Evolutionary conservation across 1,284 basidiomycete genomes (phyloP).

Genomic region (Rhodotorula sp.): DNA sequence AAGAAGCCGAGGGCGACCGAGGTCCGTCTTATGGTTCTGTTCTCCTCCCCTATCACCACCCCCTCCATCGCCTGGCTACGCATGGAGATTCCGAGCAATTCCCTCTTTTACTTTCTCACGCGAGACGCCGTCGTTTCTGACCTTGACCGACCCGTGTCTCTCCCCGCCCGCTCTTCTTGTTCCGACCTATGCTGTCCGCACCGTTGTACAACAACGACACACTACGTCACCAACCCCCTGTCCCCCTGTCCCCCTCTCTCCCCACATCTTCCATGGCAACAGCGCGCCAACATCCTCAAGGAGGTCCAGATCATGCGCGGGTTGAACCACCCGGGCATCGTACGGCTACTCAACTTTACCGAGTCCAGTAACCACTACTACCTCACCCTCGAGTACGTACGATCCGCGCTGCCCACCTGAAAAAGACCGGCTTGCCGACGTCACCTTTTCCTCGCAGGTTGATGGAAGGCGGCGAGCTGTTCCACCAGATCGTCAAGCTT

Average conservation of each 20-base stretch:
- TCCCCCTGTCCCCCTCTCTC: slow-evolving; percentile 14
- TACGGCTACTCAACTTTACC: slow-evolving; percentile 83
- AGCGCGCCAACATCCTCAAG: slow-evolving; percentile 98
- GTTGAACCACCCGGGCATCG: slow-evolving; percentile 81
- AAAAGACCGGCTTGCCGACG: not conserved
- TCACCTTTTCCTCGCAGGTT: slow-evolving; percentile 55
- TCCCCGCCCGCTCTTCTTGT: slow-evolving; percentile 6
- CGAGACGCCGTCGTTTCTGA: slow-evolving; percentile 4
- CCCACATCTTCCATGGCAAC: slow-evolving; percentile 42
- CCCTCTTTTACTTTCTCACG: not conserved
- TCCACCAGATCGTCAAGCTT: slow-evolving; percentile 99
- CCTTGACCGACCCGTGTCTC: slow-evolving; percentile 10
- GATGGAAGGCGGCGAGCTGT: slow-evolving; percentile 96
- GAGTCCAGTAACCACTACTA: slow-evolving; percentile 95
- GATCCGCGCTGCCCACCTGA: too few species aligned
- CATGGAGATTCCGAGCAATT: not conserved
- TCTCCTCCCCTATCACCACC: not conserved
- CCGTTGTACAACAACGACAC: not conserved
- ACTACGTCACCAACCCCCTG: slow-evolving; percentile 15
- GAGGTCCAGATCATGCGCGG: slow-evolving; percentile 99
- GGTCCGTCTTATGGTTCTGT: slow-evolving; percentile 32
- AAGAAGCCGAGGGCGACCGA: slow-evolving; percentile 47
- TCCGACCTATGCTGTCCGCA: not conserved
- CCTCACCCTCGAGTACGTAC: slow-evolving; percentile 71
- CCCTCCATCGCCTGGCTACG: not conserved